Conservation (phyloP, 2,329 filamentous ascomycete species). For the Venturia nashicola region DNA sequence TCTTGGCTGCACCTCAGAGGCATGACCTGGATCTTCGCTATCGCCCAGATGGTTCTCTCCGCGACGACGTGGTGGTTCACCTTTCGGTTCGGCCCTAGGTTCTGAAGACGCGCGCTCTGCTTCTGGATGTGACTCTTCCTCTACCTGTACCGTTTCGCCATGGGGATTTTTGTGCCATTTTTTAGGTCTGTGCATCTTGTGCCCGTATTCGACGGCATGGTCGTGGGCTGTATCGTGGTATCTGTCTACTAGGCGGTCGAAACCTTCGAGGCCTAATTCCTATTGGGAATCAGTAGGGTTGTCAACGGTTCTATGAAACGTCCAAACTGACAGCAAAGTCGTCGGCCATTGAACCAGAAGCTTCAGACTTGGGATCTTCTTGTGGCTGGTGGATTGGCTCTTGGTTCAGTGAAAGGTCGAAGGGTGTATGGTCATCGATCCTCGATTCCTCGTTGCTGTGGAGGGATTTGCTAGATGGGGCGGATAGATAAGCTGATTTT, state of each 20-base stretch:
- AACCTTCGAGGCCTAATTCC: slow-evolving; percentile 9
- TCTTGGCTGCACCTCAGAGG: neutral
- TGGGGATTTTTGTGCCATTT: neutral
- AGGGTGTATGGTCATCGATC: neutral
- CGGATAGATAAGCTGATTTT: neutral
- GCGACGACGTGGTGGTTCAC: neutral
- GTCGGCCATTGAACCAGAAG: neutral
- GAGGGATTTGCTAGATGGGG: neutral
- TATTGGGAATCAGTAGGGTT: neutral
- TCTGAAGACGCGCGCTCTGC: neutral
- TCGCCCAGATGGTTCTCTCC: neutral
- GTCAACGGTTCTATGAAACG: neutral
- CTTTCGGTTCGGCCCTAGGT: neutral
- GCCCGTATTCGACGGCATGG: neutral
- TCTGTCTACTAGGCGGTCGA: slow-evolving; percentile 5
- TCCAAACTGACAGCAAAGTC: neutral
- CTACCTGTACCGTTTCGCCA: neutral
- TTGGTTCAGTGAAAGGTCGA: neutral
- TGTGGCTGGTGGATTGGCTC: neutral
- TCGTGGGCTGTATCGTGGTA: slow-evolving; percentile 8
- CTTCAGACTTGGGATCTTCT: neutral
- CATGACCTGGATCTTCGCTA: neutral
- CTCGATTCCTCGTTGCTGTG: neutral
- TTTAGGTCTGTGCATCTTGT: neutral
- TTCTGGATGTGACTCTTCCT: neutral